Evolutionary conservation across 2,329 filamentous ascomycete genomes (phyloP), one percentile per base, ranked within the genome.

Genomic region (Raffaelea albimanens): DNA sequence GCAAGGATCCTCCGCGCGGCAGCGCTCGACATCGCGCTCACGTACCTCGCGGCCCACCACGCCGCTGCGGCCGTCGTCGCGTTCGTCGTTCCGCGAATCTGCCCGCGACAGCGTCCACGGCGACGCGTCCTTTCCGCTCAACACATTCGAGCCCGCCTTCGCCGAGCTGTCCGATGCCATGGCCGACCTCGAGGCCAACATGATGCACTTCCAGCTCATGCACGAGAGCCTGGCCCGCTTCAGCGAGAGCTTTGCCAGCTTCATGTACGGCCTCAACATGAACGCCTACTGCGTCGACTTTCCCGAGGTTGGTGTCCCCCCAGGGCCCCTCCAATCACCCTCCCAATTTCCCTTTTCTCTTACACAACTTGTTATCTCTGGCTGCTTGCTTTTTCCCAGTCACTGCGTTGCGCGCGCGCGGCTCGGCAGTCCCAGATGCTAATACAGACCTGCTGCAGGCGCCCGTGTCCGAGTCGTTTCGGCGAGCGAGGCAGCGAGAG

Each of bases 271-370:
- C 2, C 66, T 98, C 62, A 97, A 97, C 61, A 96, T 98, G 90
- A 97, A 96, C 65, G 93, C 93, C 1, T 98, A 97, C 63, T 97
- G 91, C 63, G 90, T 97, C 29, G 93, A 98, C 64, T 98, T 96
- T 55, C 87, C 89, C 0, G 93, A 98, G 79, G 89, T 89, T 67
- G 21, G 44, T 62, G 5, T 19, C 16, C 31, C 31, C 31, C 31
- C 9, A n/a, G n/a, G n/a, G n/a, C n/a, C n/a, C n/a, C n/a, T n/a
- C n/a, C n/a, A n/a, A n/a, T n/a, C n/a, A n/a, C n/a, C n/a, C n/a
- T n/a, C n/a, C n/a, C n/a, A n/a, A n/a, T n/a, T n/a, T n/a, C n/a
- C n/a, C n/a, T n/a, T n/a, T n/a, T n/a, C n/a, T n/a, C n/a, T n/a
- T n/a, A n/a, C n/a, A n/a, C n/a, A n/a, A n/a, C n/a, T n/a, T n/a